These are phyloP conservation scores for Zoysia japonica DNA, from an alignment of 176 grass and related monocot genomes.

Conservation along the genomic window DNA sequence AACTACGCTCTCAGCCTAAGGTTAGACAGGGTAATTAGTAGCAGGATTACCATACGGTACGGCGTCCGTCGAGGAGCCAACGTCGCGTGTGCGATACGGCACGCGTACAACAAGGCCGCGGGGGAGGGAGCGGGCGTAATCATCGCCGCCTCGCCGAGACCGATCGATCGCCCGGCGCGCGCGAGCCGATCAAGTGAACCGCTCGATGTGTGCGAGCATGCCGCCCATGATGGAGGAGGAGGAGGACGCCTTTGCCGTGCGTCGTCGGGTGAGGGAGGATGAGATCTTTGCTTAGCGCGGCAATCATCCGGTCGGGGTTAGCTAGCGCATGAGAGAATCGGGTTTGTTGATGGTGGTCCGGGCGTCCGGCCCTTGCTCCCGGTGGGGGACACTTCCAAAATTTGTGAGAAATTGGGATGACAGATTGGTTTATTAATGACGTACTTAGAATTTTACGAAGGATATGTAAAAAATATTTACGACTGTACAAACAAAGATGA, in stretches of 20 bases:
- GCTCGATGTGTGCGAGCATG: not conserved
- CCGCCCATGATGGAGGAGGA: slow-evolving; percentile 26
- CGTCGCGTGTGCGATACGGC: slow-evolving; percentile 10
- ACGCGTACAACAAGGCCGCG: not conserved
- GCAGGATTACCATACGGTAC: not conserved
- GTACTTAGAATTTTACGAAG: no score
- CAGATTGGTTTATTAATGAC: no score
- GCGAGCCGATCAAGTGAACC: slow-evolving; percentile 14
- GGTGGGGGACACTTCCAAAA: no score
- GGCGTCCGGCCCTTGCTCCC: no score
- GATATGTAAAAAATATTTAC: no score
- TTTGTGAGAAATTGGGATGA: no score
- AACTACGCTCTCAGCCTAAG: not conserved
- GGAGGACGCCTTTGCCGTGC: not conserved
- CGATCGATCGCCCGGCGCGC: slow-evolving; percentile 16
- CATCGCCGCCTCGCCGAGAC: slow-evolving; percentile 17
- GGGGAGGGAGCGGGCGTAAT: slow-evolving; percentile 4
- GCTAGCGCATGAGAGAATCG: not conserved
- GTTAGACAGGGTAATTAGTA: not conserved
- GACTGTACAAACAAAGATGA: no score
- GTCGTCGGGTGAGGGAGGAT: not conserved
- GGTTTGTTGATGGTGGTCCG: not conserved
- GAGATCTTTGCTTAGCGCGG: slow-evolving; percentile 24
- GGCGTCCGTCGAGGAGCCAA: slow-evolving; percentile 2
- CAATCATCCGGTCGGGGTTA: slow-evolving; percentile 43